phyloP scores from a whole-genome alignment of 2,329 filamentous ascomycete species.

The Cordyceps farinosa region DNA sequence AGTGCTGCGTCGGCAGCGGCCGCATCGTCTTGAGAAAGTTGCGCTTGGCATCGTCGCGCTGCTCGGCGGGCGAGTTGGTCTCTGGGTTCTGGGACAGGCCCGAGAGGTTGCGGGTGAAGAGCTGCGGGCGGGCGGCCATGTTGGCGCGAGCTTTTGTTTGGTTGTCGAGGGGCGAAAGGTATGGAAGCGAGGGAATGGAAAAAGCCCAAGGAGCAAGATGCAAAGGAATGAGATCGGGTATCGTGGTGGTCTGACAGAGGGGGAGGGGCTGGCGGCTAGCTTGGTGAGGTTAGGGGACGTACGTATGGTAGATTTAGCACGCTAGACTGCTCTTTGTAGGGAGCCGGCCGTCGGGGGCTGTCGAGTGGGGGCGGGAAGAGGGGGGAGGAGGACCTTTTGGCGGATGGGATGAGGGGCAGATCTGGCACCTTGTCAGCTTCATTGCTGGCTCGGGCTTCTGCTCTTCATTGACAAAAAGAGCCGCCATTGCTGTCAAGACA shows the following conservation, averaged over 20 bases:
- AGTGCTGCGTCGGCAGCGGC: constrained; percentile 72
- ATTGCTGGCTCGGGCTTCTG: background rate
- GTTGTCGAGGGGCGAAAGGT: background rate
- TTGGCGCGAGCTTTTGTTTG: constrained; percentile 22
- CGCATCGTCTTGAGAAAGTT: constrained; percentile 75
- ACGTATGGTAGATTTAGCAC: too few relatives aligned
- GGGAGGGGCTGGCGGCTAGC: background rate
- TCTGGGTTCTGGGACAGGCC: constrained; percentile 57
- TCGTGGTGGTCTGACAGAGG: background rate
- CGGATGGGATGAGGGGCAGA: background rate
- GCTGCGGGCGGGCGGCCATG: constrained; percentile 55
- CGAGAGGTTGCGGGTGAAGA: constrained; percentile 63
- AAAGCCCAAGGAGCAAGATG: background rate
- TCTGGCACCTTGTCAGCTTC: background rate
- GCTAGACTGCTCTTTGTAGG: too few relatives aligned
- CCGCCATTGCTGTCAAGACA: background rate
- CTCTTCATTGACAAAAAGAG: background rate
- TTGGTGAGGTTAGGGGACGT: background rate
- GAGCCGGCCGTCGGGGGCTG: too few relatives aligned
- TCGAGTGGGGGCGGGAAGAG: too few relatives aligned
- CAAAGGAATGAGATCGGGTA: background rate
- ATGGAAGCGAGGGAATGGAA: background rate
- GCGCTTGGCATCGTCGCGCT: constrained; percentile 76
- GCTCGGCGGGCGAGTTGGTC: constrained; percentile 65
- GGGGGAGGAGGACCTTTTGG: background rate